Base-by-base conservation (phyloP, 345 rosid genomes). In the Corchorus capsularis region DNA sequence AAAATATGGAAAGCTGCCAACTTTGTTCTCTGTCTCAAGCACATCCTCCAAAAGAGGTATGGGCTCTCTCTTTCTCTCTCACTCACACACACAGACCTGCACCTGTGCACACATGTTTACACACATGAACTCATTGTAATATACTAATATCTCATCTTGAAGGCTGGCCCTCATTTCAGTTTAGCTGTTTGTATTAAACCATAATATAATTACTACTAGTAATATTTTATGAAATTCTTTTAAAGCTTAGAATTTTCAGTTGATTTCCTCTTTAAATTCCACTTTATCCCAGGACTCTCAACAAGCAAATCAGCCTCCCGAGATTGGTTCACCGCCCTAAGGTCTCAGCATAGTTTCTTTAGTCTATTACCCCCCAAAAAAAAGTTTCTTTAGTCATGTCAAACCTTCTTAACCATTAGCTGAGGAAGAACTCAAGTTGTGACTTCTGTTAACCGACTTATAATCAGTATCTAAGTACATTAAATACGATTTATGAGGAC, bases 1-100 rank as follows among this genome's bases (percentile, higher is more conserved):
- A 77, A 6, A 87, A 91, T 62, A 89, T 91, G 91, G 96, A 86
- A 79, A 82, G 78, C 78, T 80, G 82, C 82, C 93, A 89, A 69
- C 89, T 89, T 41, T 82, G 34, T 81, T 67, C 87, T 75, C 85
- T 86, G 55, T 84, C 91, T 7, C 87, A 74, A 66, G 49, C 76
- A 70, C 68, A 57, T 47, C 61, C 74, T 12, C 9, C 67, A 62
- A 70, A 15, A 60, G 62, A 67, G 71, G 65, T 75, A 75, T 19
- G 16, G 22, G 12, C 39, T 50, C 68, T 77, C 12, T 32, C 53
- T 54, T 53, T 15, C 32, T 47, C 71, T 20, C 3, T 39, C 43
- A 3, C 27, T 19, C 20, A 27, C 19, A 4, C 32, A 17, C 39
- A 4, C 10, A 37, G 52, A 19, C 11, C 52, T 53, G 45, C 10